Evolutionary conservation across 1,284 basidiomycete species (phyloP).

Genomic region (Ustilago esculenta): DNA sequence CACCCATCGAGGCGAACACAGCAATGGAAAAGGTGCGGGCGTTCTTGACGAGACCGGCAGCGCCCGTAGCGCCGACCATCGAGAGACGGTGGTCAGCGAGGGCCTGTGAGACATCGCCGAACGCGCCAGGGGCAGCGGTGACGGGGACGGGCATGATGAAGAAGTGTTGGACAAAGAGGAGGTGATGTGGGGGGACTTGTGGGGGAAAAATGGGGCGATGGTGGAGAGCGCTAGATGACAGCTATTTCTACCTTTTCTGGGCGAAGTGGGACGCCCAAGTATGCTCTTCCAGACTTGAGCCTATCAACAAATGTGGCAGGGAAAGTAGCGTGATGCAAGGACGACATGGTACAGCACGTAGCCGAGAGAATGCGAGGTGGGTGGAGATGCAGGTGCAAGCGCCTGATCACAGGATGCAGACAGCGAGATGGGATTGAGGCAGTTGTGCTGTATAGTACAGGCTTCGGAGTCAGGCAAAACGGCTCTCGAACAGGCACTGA

Average conservation of each 20-base stretch:
- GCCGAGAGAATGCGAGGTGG: too few relatives aligned
- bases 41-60: conserved; percentile 52
- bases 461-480: too few relatives aligned
- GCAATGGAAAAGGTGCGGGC: conserved; percentile 51
- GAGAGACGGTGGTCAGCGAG: conserved; percentile 39
- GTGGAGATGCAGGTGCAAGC: too few relatives aligned
- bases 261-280: too few relatives aligned
- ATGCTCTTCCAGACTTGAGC: too few relatives aligned
- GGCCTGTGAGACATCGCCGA: conserved; percentile 27
- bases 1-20: conserved; percentile 75
- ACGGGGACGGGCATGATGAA: conserved; percentile 14
- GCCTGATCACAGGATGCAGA: too few relatives aligned
- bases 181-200: background rate
- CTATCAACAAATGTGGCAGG: too few relatives aligned
- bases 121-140: conserved; percentile 4
- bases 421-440: too few relatives aligned
- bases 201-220: background rate
- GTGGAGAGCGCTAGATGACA: background rate
- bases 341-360: too few relatives aligned
- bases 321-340: too few relatives aligned
- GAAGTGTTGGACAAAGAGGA: conserved; percentile 4
- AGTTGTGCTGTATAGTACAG: too few relatives aligned
- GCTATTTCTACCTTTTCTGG: conserved; percentile 25
- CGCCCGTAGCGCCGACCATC: conserved; percentile 46
- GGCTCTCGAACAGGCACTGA: too few relatives aligned